Evolutionary conservation across 352 stramenopile genomes (phyloP), one percentile per base, ranked within the genome.

Genomic region (Phytophthora citrophthora): DNA sequence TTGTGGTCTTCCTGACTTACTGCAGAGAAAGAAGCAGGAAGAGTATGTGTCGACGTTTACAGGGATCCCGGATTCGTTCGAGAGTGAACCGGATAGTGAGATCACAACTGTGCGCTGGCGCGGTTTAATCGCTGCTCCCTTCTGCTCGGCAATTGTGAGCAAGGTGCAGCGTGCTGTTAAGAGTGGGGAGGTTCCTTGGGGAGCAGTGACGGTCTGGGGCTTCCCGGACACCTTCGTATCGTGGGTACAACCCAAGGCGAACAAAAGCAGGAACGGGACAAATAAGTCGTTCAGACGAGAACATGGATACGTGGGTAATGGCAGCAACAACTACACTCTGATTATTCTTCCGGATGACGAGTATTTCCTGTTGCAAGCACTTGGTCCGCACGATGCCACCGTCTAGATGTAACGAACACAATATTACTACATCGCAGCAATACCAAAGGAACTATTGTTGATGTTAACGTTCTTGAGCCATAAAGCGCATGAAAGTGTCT

Each of bases 1-100:
- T 10, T 91, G 80, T 41, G 66, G 85, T 0, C 56, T 95, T 12
- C 77, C 73, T 0, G 61, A 80, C n/a, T 48, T 93, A 32, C 56
- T 95, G 9, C 58, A 81, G 59, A 77, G 75, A 31, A 23, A 81
- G 50, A 68, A 78, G 5, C 67, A 74, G 0, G 83, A 95, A 50
- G 80, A 89, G 54, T 95, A 95, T 61, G 83, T 93, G 31, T 93
- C 83, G n/a, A 87, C 63, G 4, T 95, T 90, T 61, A 78, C 76
- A 12, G 80, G 79, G 4, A 43, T 61, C 3, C 68, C 70, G 0
- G 79, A 81, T 23, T 66, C 49, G 18, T 75, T 90, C 39, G 59
- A 77, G 44, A 74, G 76, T 43, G 61, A 80, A 13, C 18, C 59
- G 4, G 23, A 67, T 23, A 53, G 69, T 15, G 60, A 89, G 15